A percentile compares a stretch with the other conserved stretches of the same genome.
Evolutionary conservation across 1,284 basidiomycete species (phyloP).

Genomic region (Xerocomus amazonicus): DNA sequence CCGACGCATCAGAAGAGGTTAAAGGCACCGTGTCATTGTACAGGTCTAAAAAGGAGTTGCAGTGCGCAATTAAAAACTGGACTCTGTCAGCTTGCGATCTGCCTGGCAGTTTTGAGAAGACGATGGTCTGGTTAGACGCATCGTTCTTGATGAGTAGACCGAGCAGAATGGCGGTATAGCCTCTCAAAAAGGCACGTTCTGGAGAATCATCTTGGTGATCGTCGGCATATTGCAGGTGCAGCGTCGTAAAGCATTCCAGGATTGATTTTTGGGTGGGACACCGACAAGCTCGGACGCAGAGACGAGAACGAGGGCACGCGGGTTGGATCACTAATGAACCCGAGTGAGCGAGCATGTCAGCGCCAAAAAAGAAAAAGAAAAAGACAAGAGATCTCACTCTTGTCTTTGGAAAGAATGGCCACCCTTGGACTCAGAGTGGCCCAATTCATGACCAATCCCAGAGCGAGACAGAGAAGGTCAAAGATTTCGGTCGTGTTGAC

Average conservation of each 20-base stretch:
- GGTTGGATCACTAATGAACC: conserved; percentile 42
- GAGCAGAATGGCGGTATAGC: conserved; percentile 68
- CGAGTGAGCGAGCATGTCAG: not conserved
- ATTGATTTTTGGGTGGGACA: conserved; percentile 43
- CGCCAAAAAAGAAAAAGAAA: not conserved
- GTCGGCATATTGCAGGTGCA: conserved; percentile 17
- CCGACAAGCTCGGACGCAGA: conserved; percentile 47
- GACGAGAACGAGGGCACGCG: conserved; percentile 43
- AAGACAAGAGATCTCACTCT: conserved; percentile 39
- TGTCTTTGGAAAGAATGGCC: conserved; percentile 43
- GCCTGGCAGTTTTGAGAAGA: conserved; percentile 46
- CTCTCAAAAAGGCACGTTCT: conserved; percentile 48
- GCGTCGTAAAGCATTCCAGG: conserved; percentile 31
- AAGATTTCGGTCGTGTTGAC: conserved; percentile 40
- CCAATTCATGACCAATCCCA: conserved; percentile 70
- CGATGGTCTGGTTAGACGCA: conserved; percentile 39
- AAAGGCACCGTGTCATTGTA: conserved; percentile 36
- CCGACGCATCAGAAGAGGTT: conserved; percentile 8
- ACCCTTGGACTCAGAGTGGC: conserved; percentile 53
- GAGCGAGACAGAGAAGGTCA: conserved; percentile 64
- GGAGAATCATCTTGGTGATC: conserved; percentile 32
- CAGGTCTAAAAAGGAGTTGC: conserved; percentile 54
- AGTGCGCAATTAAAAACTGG: conserved; percentile 47
- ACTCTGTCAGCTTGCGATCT: conserved; percentile 37
- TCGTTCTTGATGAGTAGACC: conserved; percentile 60